phyloP scores from a whole-genome alignment of 257 asterid species.

The Catharanthus roseus region DNA sequence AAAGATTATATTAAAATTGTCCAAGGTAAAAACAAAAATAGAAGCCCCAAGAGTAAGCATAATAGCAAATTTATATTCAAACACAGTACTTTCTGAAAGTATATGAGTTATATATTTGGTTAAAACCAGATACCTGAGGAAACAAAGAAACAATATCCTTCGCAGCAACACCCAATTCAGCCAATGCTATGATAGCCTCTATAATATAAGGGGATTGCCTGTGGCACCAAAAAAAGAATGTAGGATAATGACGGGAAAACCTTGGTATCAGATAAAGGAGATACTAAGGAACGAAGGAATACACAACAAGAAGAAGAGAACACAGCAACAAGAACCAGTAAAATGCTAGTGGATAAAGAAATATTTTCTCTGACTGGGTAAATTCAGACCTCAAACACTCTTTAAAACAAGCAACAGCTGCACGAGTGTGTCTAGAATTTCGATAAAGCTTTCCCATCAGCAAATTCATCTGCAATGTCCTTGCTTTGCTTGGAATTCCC shows the following conservation, averaged over 20 bases:
- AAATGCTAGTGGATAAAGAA: neutral
- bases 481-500: conserved; percentile 85
- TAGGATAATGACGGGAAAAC: conserved; percentile 5
- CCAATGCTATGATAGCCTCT: conserved; percentile 87
- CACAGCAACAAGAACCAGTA: neutral
- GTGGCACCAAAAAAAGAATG: conserved; percentile 21
- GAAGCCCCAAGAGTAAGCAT: neutral
- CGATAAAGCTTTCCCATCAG: conserved; percentile 89
- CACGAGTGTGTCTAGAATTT: conserved; percentile 82
- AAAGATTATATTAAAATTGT: neutral
- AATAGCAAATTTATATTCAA: neutral
- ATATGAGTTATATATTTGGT: neutral
- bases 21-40: neutral
- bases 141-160: conserved; percentile 73
- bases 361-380: neutral
- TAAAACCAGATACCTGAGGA: conserved; percentile 62
- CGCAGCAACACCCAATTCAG: conserved; percentile 79
- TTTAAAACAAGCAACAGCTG: conserved; percentile 80
- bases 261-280: neutral
- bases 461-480: conserved; percentile 86
- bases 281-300: neutral
- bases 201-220: conserved; percentile 82
- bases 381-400: conserved; percentile 79
- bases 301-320: no score
- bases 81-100: neutral